phyloP scores from a whole-genome alignment of 2,329 filamentous ascomycete species.

The Pezizomycotina sp. region DNA sequence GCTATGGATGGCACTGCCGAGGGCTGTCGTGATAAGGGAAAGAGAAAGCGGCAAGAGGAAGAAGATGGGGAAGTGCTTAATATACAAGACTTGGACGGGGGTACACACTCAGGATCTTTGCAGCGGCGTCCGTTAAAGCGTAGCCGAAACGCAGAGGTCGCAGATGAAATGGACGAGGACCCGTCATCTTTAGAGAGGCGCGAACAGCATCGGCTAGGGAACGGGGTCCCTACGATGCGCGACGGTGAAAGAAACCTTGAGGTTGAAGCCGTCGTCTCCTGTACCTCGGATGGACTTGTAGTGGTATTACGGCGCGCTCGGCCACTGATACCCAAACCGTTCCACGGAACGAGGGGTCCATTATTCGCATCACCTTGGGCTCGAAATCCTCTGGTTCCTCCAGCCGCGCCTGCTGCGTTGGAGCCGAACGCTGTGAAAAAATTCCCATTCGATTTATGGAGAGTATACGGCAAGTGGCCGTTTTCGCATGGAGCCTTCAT shows the following conservation, averaged over 20 bases:
- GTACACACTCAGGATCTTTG: no score
- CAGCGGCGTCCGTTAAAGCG: no score
- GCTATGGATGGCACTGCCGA: constrained; percentile 28
- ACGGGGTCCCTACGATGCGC: no score
- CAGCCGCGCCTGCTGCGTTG: constrained; percentile 32
- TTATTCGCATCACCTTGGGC: constrained; percentile 69
- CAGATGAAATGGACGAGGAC: no score
- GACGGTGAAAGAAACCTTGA: constrained; percentile 38
- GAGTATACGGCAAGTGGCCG: constrained; percentile 65
- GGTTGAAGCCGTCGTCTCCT: constrained; percentile 79
- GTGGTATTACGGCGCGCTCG: constrained; percentile 62
- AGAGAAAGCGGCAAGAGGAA: constrained; percentile 32
- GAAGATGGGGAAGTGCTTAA: constrained; percentile 37
- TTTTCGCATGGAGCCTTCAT: constrained; percentile 65
- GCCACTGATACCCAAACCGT: constrained; percentile 46
- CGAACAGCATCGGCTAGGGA: no score
- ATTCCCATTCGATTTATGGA: no score
- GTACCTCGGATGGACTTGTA: constrained; percentile 72
- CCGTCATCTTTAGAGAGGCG: no score
- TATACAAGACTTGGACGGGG: no score
- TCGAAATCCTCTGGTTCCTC: constrained; percentile 33
- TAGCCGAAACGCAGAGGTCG: constrained; percentile 20
- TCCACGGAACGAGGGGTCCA: constrained; percentile 42
- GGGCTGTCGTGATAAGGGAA: constrained; percentile 32
- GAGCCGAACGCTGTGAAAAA: constrained; percentile 43